Conservation (phyloP, 148 eudicot species). For the Nepenthes mirabilis region DNA sequence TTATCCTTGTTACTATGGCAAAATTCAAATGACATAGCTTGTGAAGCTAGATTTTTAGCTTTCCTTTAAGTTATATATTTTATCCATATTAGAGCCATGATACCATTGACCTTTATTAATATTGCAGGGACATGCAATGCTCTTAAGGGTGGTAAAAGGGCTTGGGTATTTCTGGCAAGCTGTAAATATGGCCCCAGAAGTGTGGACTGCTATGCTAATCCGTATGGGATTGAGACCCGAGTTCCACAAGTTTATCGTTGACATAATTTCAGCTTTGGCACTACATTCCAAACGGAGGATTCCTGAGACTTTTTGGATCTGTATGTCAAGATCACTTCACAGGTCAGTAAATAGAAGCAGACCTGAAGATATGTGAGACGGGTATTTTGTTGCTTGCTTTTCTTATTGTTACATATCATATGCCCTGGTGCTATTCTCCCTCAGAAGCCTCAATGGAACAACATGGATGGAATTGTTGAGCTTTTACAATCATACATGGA, state of each 20-base stretch:
- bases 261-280: slow-evolving; percentile 30
- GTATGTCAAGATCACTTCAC: slow-evolving; percentile 50
- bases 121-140: slow-evolving; percentile 41
- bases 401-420: too few species aligned
- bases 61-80: not conserved
- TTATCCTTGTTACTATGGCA: too few species aligned
- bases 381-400: too few species aligned
- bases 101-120: not conserved
- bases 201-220: slow-evolving; percentile 68
- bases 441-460: too few species aligned
- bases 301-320: slow-evolving; percentile 51
- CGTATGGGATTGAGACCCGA: slow-evolving; percentile 63
- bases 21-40: too few species aligned
- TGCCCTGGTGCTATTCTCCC: too few species aligned
- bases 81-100: not conserved
- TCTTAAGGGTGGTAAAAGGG: slow-evolving; percentile 48
- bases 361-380: not conserved
- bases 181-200: slow-evolving; percentile 64
- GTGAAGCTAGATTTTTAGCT: too few species aligned
- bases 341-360: too few species aligned
- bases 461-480: too few species aligned
- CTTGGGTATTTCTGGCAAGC: slow-evolving; percentile 49
- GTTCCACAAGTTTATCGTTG: slow-evolving; percentile 52
- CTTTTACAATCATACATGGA: too few species aligned
- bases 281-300: slow-evolving; percentile 35